Base-by-base conservation (phyloP, 2,329 filamentous ascomycete genomes). In the Clarireedia homoeocarpa region DNA sequence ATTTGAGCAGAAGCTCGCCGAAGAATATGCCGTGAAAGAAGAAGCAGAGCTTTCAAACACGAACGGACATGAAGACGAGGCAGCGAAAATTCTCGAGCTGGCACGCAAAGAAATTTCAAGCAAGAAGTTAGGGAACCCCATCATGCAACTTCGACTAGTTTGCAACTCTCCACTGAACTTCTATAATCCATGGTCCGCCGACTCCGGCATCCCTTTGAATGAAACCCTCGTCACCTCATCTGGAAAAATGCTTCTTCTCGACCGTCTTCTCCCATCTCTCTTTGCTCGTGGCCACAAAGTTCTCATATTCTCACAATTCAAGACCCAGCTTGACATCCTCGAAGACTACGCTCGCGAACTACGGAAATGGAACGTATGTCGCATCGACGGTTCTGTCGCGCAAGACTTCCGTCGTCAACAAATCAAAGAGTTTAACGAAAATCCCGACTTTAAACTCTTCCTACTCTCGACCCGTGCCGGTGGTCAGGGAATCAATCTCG, bases 151-250 rank as follows among this genome's bases (percentile, higher is more conserved):
- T 3, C 87, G 94, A 0, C 80, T 96, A 0, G 90, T 89, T 10
- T 97, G 94, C 71, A 96, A 99, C 70, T 89, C 85, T 0, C 94
- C 94, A 0, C 91, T 96, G 71, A 95, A 96, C 68, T 97, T 99
- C 70, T 97, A 95, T 72, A 95, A 91, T 68, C 92, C 94, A 0
- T 97, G 92, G 81, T 77, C 81, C 0, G 75, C 76, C 5, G 77
- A 81, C 15, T 76, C 79, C 1, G 78, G 80, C 5, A 70, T 79
- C 0, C 74, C 80, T 0, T 74, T 90, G 0, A 91, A 97, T 65
- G 88, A 95, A 67, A 86, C 81, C 1, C 81, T 99, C 5, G 82
- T 99, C 36, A 92, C 87, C 0, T 83, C 89, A 0, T 96, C 91
- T 0, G 94, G 94, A 14, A 99, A 99, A 70, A 96, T 99, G 90